These are phyloP conservation scores for Fusarium anguioides DNA, from an alignment of 2,329 filamentous ascomycete species.

Conservation along the genomic window DNA sequence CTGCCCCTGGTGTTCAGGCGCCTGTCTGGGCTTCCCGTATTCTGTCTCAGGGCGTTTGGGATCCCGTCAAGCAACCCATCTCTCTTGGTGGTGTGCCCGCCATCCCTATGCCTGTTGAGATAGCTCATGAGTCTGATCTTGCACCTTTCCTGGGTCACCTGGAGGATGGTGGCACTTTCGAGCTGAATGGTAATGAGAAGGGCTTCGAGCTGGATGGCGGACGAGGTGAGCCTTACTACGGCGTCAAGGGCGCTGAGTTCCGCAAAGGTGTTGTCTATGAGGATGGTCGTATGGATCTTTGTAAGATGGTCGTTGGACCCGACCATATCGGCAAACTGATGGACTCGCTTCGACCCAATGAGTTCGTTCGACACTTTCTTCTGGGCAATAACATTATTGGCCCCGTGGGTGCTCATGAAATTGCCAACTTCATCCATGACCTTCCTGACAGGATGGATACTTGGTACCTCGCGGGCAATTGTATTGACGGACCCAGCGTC, in stretches of 20 bases:
- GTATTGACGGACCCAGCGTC: slow-evolving; percentile 59
- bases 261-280: slow-evolving; percentile 58
- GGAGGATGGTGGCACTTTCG: slow-evolving; percentile 46
- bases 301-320: slow-evolving; percentile 66
- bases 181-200: slow-evolving; percentile 37
- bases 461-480: slow-evolving; percentile 67
- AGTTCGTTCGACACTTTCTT: slow-evolving; percentile 62
- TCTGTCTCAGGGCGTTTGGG: slow-evolving; percentile 50
- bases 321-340: slow-evolving; percentile 62
- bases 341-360: slow-evolving; percentile 59
- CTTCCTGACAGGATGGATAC: slow-evolving; percentile 62
- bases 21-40: slow-evolving; percentile 51
- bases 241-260: slow-evolving; percentile 51
- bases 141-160: slow-evolving; percentile 51
- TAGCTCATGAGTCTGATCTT: slow-evolving; percentile 48
- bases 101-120: slow-evolving; percentile 51
- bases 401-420: slow-evolving; percentile 57
- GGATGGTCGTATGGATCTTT: slow-evolving; percentile 65
- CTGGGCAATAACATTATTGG: slow-evolving; percentile 67
- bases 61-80: slow-evolving; percentile 46
- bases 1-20: slow-evolving; percentile 47
- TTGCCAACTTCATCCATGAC: slow-evolving; percentile 58
- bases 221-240: slow-evolving; percentile 52
- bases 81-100: slow-evolving; percentile 48
- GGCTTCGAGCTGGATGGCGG: slow-evolving; percentile 50